phyloP scores from a whole-genome alignment of 1,284 basidiomycete genomes.

The Macrocybe sp. region DNA sequence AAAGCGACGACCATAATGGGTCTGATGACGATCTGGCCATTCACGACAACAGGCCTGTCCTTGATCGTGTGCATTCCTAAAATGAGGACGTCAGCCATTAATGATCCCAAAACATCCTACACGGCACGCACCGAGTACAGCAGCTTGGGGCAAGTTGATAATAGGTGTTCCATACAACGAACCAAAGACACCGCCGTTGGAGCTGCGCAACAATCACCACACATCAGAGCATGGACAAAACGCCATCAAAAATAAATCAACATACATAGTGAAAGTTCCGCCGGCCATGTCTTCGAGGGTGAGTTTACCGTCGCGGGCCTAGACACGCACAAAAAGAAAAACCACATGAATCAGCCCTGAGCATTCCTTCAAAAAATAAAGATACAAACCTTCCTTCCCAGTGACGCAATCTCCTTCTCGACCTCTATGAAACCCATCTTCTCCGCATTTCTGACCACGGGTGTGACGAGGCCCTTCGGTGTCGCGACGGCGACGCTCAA shows the following conservation, averaged over 20 bases:
- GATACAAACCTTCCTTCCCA: conserved; percentile 80
- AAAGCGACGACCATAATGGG: conserved; percentile 96
- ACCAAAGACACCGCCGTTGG: conserved; percentile 98
- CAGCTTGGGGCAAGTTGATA: conserved; percentile 95
- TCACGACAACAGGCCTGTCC: conserved; percentile 88
- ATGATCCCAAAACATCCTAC: neutral
- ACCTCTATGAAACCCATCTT: conserved; percentile 85
- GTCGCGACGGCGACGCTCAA: conserved; percentile 95
- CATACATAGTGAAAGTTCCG: conserved; percentile 95
- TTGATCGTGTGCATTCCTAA: conserved; percentile 95
- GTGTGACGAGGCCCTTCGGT: conserved; percentile 96
- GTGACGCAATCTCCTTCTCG: conserved; percentile 85
- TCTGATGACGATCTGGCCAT: conserved; percentile 93
- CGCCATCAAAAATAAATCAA: conserved; percentile 11
- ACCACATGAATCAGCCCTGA: conserved; percentile 1
- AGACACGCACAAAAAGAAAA: conserved; percentile 10
- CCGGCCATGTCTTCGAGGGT: conserved; percentile 97
- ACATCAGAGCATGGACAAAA: conserved; percentile 4
- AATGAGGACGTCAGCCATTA: conserved; percentile 3
- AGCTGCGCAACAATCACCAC: conserved; percentile 43
- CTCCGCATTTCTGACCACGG: conserved; percentile 92
- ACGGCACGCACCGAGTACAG: conserved; percentile 70
- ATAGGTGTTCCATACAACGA: conserved; percentile 96
- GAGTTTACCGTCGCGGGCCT: conserved; percentile 93
- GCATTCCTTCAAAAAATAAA: neutral